Evolutionary conservation across 805 yeast species (phyloP).

Genomic region (Yueomyces sp.): DNA sequence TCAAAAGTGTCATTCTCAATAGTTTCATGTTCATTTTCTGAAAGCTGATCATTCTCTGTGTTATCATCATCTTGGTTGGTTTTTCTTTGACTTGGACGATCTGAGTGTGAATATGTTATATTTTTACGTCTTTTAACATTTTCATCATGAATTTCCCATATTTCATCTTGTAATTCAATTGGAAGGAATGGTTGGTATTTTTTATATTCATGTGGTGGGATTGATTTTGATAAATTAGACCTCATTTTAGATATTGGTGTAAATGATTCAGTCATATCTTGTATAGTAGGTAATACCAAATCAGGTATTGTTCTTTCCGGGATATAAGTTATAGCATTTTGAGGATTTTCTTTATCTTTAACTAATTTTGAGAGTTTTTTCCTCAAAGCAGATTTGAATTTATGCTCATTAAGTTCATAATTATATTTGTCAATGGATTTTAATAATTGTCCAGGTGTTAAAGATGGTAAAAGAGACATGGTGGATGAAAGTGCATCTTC

Average conservation of each 20-base stretch:
- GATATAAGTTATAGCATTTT: conserved; percentile 17
- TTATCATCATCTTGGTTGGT: conserved; percentile 6
- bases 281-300: conserved; percentile 55
- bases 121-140: conserved; percentile 16
- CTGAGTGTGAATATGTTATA: conserved; percentile 1
- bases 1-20: conserved; percentile 2
- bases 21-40: conserved; percentile 4
- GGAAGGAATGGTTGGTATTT: conserved; percentile 64
- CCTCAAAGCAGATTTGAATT: conserved; percentile 41
- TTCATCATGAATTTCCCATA: conserved; percentile 52
- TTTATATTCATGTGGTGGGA: conserved; percentile 33
- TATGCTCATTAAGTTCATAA: conserved; percentile 71
- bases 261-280: conserved; percentile 61
- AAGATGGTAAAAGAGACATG: conserved; percentile 35
- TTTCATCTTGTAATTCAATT: conserved; percentile 49
- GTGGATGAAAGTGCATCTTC: conserved; percentile 50
- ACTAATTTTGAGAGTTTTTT: conserved; percentile 17
- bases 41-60: conserved; percentile 6
- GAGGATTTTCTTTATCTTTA: conserved; percentile 6
- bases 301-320: conserved; percentile 41
- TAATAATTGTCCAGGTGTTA: conserved; percentile 59
- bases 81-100: conserved; percentile 1
- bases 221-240: neutral
- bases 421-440: conserved; percentile 64
- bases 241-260: conserved; percentile 27